These are phyloP conservation scores for Macadamia tetraphylla DNA, from an alignment of 164 flowering plant species.

Conservation along the genomic window DNA sequence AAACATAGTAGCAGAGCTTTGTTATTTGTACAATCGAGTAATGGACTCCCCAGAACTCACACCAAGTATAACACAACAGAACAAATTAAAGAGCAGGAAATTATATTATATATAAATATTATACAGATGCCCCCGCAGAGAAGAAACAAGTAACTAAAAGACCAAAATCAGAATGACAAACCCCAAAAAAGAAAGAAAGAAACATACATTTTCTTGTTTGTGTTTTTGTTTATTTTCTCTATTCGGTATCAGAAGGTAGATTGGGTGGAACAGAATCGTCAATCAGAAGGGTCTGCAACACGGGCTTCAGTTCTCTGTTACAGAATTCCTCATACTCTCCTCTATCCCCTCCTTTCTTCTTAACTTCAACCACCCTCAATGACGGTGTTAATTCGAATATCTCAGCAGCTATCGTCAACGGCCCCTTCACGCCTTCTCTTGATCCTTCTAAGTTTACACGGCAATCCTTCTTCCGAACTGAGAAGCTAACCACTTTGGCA, in stretches of 20 bases:
- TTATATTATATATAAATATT: too few species aligned
- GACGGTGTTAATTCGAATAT: constrained; percentile 80
- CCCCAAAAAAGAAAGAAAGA: neutral
- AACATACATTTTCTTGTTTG: constrained; percentile 18
- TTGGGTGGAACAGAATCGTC: constrained; percentile 25
- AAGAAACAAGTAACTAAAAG: too few species aligned
- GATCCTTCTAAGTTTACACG: constrained; percentile 71
- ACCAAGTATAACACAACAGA: too few species aligned
- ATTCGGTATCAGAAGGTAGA: constrained; percentile 54
- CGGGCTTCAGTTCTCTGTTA: constrained; percentile 63
- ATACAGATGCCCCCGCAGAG: too few species aligned
- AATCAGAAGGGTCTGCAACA: constrained; percentile 38
- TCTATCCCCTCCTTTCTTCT: constrained; percentile 78
- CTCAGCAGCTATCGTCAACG: constrained; percentile 75
- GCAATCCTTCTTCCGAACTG: constrained; percentile 80
- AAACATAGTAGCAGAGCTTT: too few species aligned
- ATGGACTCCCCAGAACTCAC: too few species aligned
- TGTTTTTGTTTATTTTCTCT: constrained; percentile 17
- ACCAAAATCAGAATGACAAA: too few species aligned
- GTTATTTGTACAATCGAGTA: too few species aligned
- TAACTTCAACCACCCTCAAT: constrained; percentile 79
- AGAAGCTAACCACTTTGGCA: constrained; percentile 71
- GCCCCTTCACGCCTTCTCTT: constrained; percentile 70
- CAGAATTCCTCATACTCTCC: constrained; percentile 73
- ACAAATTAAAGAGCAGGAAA: too few species aligned